Conservation (phyloP, 768 basidiomycete species). For the Boletellus emodensis region DNA sequence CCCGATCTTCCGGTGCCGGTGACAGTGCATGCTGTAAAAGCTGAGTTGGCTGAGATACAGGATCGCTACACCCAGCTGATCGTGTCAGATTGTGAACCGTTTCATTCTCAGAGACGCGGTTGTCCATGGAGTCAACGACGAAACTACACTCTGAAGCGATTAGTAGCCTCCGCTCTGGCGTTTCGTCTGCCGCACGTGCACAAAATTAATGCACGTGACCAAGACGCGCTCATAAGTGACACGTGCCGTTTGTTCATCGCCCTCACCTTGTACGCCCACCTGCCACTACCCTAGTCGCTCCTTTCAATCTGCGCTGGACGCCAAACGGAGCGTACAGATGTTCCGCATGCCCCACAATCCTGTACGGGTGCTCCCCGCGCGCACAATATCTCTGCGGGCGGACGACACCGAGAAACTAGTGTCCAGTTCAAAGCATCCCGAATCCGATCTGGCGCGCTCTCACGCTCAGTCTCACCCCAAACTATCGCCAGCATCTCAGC, state of each 20-base stretch:
- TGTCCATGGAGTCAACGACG: constrained; percentile 33
- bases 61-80: constrained; percentile 33
- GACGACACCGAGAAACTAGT: constrained; percentile 26
- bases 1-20: constrained; percentile 13
- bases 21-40: constrained; percentile 46
- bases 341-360: constrained; percentile 13
- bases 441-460: not conserved
- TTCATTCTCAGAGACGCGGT: constrained; percentile 30
- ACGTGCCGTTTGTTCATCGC: constrained; percentile 20
- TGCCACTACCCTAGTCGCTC: constrained; percentile 19
- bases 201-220: constrained; percentile 31
- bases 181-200: constrained; percentile 7
- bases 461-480: constrained; percentile 7
- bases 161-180: too few relatives aligned
- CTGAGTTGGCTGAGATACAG: constrained; percentile 54
- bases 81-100: constrained; percentile 11
- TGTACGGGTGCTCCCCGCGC: constrained; percentile 2
- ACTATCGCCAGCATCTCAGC: constrained; percentile 11
- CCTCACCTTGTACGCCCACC: constrained; percentile 2
- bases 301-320: constrained; percentile 27
- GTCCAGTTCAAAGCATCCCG: not conserved
- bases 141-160: too few relatives aligned
- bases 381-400: constrained; percentile 8
- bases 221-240: constrained; percentile 16
- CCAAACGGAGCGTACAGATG: constrained; percentile 15